A percentile compares a stretch with the other conserved stretches of the same genome.
Evolutionary conservation across 2,329 filamentous ascomycete species (phyloP).

Genomic region (Endothia cerciana): DNA sequence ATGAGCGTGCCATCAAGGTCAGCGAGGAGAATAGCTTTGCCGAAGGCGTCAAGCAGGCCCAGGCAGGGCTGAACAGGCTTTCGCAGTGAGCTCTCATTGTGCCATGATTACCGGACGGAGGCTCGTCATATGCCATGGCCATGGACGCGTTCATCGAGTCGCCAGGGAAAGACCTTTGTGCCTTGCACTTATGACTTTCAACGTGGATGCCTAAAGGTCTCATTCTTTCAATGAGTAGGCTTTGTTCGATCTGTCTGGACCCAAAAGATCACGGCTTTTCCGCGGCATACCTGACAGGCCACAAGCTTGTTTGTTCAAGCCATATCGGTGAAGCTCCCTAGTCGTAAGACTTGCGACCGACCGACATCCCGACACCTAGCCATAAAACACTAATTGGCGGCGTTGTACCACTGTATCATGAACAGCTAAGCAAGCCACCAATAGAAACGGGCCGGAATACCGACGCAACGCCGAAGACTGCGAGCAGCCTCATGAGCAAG

Average conservation of each 20-base stretch:
- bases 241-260: background rate
- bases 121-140: background rate
- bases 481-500: background rate
- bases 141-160: background rate
- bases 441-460: background rate
- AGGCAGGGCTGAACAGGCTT: conserved; percentile 48
- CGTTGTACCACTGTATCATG: background rate
- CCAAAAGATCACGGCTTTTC: background rate
- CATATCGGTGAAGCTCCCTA: background rate
- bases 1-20: conserved; percentile 68
- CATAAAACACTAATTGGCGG: background rate
- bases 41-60: conserved; percentile 56
- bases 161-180: background rate
- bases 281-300: background rate
- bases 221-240: background rate
- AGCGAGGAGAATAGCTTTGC: conserved; percentile 57
- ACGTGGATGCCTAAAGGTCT: background rate
- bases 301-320: background rate
- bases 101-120: background rate
- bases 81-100: conserved; percentile 10
- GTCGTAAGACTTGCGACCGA: background rate
- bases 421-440: background rate
- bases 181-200: background rate
- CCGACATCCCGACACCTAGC: background rate
- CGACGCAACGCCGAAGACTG: background rate